A percentile compares a stretch with the other conserved stretches of the same genome.
These are phyloP conservation scores for Diaporthe citrichinensis DNA, from an alignment of 2,329 filamentous ascomycete species.

Conservation along the genomic window DNA sequence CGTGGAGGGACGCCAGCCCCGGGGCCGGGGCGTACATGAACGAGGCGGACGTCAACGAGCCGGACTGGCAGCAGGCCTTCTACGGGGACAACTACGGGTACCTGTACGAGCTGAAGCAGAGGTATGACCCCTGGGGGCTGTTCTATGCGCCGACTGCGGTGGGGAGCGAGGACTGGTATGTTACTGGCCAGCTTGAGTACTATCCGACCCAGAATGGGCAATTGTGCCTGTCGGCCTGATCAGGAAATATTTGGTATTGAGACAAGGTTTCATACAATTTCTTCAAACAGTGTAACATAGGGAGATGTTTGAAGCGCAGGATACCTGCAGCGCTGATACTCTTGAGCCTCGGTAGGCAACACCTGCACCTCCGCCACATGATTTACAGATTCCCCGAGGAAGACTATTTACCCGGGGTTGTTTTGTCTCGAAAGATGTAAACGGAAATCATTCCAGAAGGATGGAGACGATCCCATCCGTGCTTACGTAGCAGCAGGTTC, in stretches of 20 bases:
- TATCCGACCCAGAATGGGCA: conserved; percentile 37
- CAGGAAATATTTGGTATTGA: background rate
- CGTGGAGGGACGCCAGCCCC: conserved; percentile 48
- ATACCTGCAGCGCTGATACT: background rate
- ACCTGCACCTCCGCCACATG: background rate
- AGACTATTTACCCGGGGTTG: background rate
- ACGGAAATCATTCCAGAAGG: background rate
- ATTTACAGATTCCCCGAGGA: background rate
- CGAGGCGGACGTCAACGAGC: conserved; percentile 38
- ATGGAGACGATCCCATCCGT: background rate
- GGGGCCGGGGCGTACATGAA: conserved; percentile 40
- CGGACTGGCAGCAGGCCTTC: conserved; percentile 42
- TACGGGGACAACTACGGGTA: conserved; percentile 43
- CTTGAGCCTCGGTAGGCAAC: background rate
- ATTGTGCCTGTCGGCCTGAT: conserved; percentile 22
- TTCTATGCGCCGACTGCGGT: conserved; percentile 40
- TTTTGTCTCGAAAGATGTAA: background rate
- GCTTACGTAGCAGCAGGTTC: background rate
- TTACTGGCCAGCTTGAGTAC: conserved; percentile 34
- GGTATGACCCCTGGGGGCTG: conserved; percentile 41
- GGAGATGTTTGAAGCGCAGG: background rate
- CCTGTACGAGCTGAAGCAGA: conserved; percentile 41
- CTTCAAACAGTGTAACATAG: background rate
- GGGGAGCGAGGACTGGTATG: conserved; percentile 37
- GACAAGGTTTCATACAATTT: background rate